Percentiles rank a stretch among this genome's conserved stretches.
phyloP scores from a whole-genome alignment of 192 early-diverging fungal genomes.

The Borealophlyctis nickersoniae region DNA sequence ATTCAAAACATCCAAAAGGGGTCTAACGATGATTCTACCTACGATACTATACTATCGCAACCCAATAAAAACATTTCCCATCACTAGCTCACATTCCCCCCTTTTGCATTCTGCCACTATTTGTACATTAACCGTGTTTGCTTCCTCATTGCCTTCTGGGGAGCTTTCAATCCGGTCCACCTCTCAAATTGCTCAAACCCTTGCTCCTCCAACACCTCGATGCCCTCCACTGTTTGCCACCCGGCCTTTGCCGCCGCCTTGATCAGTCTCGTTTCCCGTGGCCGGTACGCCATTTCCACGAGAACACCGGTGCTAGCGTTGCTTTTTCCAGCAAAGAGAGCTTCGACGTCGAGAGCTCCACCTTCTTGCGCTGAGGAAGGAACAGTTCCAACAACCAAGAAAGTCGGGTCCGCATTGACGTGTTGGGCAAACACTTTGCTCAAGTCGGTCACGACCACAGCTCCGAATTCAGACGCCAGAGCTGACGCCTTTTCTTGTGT shows the following conservation, averaged over 20 bases:
- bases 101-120: no score
- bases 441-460: constrained; percentile 45
- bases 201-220: constrained; percentile 88
- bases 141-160: constrained; percentile 45
- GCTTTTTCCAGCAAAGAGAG: constrained; percentile 41
- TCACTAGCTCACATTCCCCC: no score
- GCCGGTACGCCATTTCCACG: constrained; percentile 93
- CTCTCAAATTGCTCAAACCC: constrained; percentile 84
- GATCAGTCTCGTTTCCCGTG: constrained; percentile 78
- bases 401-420: constrained; percentile 47
- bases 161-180: constrained; percentile 75
- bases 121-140: no score
- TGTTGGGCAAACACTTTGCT: constrained; percentile 53
- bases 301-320: constrained; percentile 58
- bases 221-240: constrained; percentile 67
- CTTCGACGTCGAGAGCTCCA: constrained; percentile 50
- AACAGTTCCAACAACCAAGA: constrained; percentile 78
- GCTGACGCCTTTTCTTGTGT: constrained; percentile 69
- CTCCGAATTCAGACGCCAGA: constrained; percentile 49
- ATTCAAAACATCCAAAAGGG: no score
- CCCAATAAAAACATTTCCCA: no score
- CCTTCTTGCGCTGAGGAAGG: constrained; percentile 59
- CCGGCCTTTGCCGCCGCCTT: constrained; percentile 45
- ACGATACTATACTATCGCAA: no score
- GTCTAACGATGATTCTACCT: no score